Base-by-base conservation (phyloP, 2,329 filamentous ascomycete genomes). In the Monilinia fructigena region DNA sequence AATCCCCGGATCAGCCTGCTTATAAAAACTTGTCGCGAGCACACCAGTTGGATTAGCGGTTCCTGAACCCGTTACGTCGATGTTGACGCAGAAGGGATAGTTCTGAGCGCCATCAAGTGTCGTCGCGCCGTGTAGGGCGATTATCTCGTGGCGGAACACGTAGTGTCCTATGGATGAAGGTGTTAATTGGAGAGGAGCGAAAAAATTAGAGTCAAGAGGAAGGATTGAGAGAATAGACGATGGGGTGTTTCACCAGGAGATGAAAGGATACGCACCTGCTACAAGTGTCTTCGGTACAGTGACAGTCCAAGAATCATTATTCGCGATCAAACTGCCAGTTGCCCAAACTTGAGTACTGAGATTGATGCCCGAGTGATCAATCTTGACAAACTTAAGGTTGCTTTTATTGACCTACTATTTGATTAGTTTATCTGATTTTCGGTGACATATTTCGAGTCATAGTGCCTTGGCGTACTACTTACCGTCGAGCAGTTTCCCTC, bases 101-200 rank as follows among this genome's bases (percentile, higher is more conserved):
- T 78, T 76, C 82, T 82, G 67, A 77, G 76, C n/a, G 79, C 83
- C 65, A 81, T 80, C 53, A 80, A 78, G 18, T 1, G 65, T 62
- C 16, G 38, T 54, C 8, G 69, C 70, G 8, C 65, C 65, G 47
- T 74, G 72, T 0, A 69, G 55, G 1, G 73, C 73, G 12, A 74
- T 72, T 23, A 77, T 85, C 54, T 86, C 84, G 70, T 85, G 82
- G 2, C 84, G 78, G 42, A 86, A 73, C 42, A 86, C 81, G 69
- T 85, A 86, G 68, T 81, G 78, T 1, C 83, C 83, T 0, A 80
- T 70, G 3, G 71, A 75, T 50, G 84, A 75, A 55, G 83, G 75
- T 5, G 40, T 5, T 40, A 40, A 35, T 35, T 40, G 23, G 26
- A 31, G 31, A 18, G 2, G 16, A 20, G n/a, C 6, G 40, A 20